A percentile compares a stretch with the other conserved stretches of the same genome.
Conservation (phyloP, 2,329 filamentous ascomycete species). For the Epichloe gansuensis region DNA sequence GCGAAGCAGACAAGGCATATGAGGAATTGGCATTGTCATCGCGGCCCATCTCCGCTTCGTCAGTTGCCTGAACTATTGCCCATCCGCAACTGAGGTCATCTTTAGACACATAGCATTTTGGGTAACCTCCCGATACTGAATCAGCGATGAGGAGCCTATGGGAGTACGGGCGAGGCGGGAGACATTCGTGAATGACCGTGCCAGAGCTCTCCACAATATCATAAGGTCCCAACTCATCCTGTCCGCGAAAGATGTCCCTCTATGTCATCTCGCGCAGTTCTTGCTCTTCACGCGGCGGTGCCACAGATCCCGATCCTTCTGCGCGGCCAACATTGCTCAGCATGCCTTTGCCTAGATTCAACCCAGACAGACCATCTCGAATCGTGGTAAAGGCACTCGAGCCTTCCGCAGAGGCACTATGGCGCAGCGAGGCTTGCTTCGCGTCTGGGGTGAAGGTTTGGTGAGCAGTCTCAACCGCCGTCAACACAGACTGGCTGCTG, state of each 20-base stretch:
- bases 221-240: constrained; percentile 19
- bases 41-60: not conserved
- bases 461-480: constrained; percentile 47
- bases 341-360: constrained; percentile 36
- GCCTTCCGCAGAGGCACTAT: constrained; percentile 33
- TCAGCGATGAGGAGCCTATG: not conserved
- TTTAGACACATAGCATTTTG: not conserved
- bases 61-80: constrained; percentile 5
- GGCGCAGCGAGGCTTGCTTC: constrained; percentile 25
- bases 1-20: not conserved
- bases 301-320: constrained; percentile 13
- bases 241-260: constrained; percentile 26
- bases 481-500: constrained; percentile 40
- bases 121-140: not conserved
- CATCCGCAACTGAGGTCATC: constrained; percentile 7
- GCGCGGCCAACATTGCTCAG: constrained; percentile 22
- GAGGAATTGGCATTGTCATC: not conserved
- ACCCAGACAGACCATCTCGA: constrained; percentile 34
- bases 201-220: constrained; percentile 19
- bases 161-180: not conserved
- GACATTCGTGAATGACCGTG: constrained; percentile 9
- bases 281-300: constrained; percentile 22
- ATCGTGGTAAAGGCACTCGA: constrained; percentile 33
- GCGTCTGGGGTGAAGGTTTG: constrained; percentile 33
- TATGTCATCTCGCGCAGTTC: constrained; percentile 36